Evolutionary conservation across 768 basidiomycete genomes (phyloP).

Genomic region (Mycena filopes): DNA sequence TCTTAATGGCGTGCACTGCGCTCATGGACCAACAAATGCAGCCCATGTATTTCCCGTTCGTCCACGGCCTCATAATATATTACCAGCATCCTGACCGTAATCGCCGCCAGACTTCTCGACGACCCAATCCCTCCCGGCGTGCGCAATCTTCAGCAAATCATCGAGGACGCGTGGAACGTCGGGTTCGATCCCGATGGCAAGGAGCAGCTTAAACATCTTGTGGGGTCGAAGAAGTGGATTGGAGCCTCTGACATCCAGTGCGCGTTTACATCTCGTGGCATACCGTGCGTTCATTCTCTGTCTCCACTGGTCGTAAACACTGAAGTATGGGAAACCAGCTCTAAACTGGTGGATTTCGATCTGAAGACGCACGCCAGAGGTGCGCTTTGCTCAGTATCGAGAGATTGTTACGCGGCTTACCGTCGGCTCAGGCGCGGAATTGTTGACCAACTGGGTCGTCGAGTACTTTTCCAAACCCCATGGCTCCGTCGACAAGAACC

Average conservation of each 20-base stretch:
- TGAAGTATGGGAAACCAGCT: slow-evolving; percentile 49
- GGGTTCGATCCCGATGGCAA: slow-evolving; percentile 84
- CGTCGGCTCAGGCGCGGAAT: slow-evolving; percentile 55
- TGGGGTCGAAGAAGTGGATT: slow-evolving; percentile 77
- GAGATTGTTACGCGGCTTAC: no score
- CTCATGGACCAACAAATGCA: slow-evolving; percentile 75
- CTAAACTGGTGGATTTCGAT: slow-evolving; percentile 73
- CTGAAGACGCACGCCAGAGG: slow-evolving; percentile 56
- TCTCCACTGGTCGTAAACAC: slow-evolving; percentile 3
- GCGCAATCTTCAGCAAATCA: slow-evolving; percentile 78
- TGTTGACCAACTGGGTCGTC: slow-evolving; percentile 78
- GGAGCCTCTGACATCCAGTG: slow-evolving; percentile 79
- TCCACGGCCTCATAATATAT: no score
- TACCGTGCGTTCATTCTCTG: slow-evolving; percentile 70
- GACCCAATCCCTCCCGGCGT: slow-evolving; percentile 72
- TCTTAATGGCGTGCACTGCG: slow-evolving; percentile 78
- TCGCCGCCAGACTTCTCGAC: slow-evolving; percentile 54
- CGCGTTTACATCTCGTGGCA: slow-evolving; percentile 80
- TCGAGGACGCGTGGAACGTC: slow-evolving; percentile 83
- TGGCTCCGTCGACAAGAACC: slow-evolving; percentile 38
- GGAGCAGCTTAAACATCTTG: slow-evolving; percentile 62
- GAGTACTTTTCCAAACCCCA: slow-evolving; percentile 64
- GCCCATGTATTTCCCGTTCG: slow-evolving; percentile 63
- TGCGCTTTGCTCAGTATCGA: no score
- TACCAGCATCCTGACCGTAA: not conserved